Percentiles rank a stretch among this genome's conserved stretches.
phyloP scores from a whole-genome alignment of 306 rosid genomes.

The Glycine soja region DNA sequence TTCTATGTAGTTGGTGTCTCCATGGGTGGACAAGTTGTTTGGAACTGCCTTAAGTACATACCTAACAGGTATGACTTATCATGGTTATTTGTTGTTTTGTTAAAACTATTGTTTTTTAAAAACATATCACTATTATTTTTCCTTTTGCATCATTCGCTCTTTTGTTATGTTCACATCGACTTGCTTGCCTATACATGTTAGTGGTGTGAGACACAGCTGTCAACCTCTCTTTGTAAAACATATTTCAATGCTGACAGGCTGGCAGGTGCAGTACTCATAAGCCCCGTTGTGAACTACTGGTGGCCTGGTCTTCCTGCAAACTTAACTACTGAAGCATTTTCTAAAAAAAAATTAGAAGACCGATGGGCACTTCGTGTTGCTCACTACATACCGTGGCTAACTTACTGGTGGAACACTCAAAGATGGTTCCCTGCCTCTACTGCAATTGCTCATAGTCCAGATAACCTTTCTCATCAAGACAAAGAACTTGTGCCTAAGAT shows the following conservation, averaged over 20 bases:
- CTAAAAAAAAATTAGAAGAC: slow-evolving; percentile 53
- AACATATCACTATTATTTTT: neutral
- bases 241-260: slow-evolving; percentile 59
- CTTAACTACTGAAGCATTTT: slow-evolving; percentile 63
- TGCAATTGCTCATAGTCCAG: slow-evolving; percentile 11
- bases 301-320: slow-evolving; percentile 83
- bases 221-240: slow-evolving; percentile 7
- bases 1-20: slow-evolving; percentile 78
- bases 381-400: slow-evolving; percentile 84
- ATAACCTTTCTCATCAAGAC: slow-evolving; percentile 52
- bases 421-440: slow-evolving; percentile 66
- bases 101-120: neutral
- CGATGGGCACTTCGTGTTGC: slow-evolving; percentile 81
- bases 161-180: slow-evolving; percentile 12
- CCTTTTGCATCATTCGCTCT: neutral
- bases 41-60: slow-evolving; percentile 86
- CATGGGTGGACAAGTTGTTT: slow-evolving; percentile 83
- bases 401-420: slow-evolving; percentile 95
- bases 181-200: slow-evolving; percentile 18
- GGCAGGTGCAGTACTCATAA: slow-evolving; percentile 75
- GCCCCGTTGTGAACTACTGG: slow-evolving; percentile 84
- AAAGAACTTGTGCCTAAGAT: slow-evolving; percentile 24
- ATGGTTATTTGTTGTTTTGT: slow-evolving; percentile 10
- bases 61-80: slow-evolving; percentile 73
- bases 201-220: slow-evolving; percentile 1